These are phyloP conservation scores for Deinandra increscens DNA, from an alignment of 129 eudicot genomes.

Conservation along the genomic window DNA sequence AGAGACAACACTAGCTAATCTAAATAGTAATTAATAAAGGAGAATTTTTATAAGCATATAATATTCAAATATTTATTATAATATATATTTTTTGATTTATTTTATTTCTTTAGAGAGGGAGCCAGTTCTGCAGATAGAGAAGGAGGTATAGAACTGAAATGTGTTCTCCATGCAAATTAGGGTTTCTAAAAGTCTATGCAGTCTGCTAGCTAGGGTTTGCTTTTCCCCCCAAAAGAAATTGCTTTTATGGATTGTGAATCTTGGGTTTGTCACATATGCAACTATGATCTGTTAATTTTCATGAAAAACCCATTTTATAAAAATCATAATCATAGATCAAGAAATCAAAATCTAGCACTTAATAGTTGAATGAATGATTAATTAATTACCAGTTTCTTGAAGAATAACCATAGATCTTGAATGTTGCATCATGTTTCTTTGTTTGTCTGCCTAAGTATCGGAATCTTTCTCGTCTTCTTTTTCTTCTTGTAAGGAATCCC, in stretches of 20 bases:
- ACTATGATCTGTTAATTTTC: slow-evolving; percentile 10
- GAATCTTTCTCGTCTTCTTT: slow-evolving; percentile 57
- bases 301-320: slow-evolving; percentile 11
- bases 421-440: slow-evolving; percentile 40
- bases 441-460: slow-evolving; percentile 28
- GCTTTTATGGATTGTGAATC: slow-evolving; percentile 24
- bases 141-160: slow-evolving; percentile 22
- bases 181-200: slow-evolving; percentile 31
- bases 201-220: slow-evolving; percentile 38
- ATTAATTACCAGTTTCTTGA: slow-evolving; percentile 38
- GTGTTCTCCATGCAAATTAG: slow-evolving; percentile 36
- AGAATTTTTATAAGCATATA: slow-evolving; percentile 12
- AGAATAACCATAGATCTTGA: slow-evolving; percentile 32
- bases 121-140: slow-evolving; percentile 21
- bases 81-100: background rate
- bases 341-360: background rate
- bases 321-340: background rate
- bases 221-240: slow-evolving; percentile 8
- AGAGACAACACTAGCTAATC: slow-evolving; percentile 37
- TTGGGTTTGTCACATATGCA: slow-evolving; percentile 25
- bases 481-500: slow-evolving; percentile 75
- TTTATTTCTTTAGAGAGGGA: slow-evolving; percentile 1
- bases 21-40: slow-evolving; percentile 22
- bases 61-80: background rate
- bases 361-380: background rate